These are phyloP conservation scores for Entomortierella beljakovae DNA, from an alignment of 192 early-diverging fungal species.

Conservation along the genomic window DNA sequence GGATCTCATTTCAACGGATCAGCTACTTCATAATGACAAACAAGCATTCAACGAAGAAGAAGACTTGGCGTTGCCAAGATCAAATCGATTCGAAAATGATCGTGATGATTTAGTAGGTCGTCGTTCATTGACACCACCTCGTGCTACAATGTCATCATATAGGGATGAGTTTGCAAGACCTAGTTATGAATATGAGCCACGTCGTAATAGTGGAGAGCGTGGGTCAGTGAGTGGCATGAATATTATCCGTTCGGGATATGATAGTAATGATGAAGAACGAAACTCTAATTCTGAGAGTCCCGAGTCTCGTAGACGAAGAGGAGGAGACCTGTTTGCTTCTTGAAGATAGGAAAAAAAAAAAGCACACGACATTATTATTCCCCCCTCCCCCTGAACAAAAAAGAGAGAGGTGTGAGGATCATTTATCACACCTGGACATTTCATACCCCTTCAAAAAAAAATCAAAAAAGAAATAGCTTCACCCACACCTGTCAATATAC, in stretches of 20 bases:
- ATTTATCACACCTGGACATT: background rate
- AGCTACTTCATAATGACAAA: constrained; percentile 40
- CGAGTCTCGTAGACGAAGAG: constrained; percentile 43
- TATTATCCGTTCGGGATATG: constrained; percentile 11
- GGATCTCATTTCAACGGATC: constrained; percentile 26
- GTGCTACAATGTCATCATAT: constrained; percentile 50
- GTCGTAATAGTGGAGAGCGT: constrained; percentile 30
- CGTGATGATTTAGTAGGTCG: constrained; percentile 31
- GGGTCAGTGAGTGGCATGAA: constrained; percentile 16
- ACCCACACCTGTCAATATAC: background rate
- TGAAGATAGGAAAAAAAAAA: too few species aligned
- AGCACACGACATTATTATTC: constrained; percentile 17
- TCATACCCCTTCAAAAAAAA: background rate
- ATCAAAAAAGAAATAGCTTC: background rate
- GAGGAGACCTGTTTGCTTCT: constrained; percentile 43
- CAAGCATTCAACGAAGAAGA: constrained; percentile 39
- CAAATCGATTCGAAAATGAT: constrained; percentile 31
- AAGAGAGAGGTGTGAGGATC: too few species aligned
- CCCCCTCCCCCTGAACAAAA: background rate
- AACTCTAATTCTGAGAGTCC: constrained; percentile 13
- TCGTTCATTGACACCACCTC: constrained; percentile 42
- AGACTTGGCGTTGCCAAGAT: constrained; percentile 33
- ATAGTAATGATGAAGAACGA: constrained; percentile 28
- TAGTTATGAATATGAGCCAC: constrained; percentile 33
- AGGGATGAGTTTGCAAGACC: constrained; percentile 38